phyloP scores from a whole-genome alignment of 768 basidiomycete genomes.

The Suillus weaverae region DNA sequence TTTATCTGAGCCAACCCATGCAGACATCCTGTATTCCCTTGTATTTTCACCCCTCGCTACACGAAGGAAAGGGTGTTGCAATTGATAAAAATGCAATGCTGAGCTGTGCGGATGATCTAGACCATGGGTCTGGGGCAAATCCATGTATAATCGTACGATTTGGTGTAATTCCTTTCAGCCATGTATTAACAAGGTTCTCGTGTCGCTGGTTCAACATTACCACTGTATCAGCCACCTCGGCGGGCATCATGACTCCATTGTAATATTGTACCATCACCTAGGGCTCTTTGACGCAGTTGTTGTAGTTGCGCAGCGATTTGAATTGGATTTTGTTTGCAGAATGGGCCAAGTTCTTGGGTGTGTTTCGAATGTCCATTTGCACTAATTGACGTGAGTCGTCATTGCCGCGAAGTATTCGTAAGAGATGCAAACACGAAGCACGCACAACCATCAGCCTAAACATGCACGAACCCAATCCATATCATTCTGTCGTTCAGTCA shows the following conservation, averaged over 20 bases:
- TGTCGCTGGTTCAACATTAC: background rate
- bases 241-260: background rate
- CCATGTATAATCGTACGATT: background rate
- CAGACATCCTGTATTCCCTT: slow-evolving; percentile 11
- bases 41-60: slow-evolving; percentile 7
- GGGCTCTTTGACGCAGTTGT: background rate
- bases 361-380: background rate
- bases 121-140: background rate
- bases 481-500: background rate
- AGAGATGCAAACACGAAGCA: background rate
- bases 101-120: background rate
- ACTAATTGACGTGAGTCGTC: background rate
- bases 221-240: background rate
- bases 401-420: background rate
- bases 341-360: background rate
- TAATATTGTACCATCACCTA: background rate
- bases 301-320: background rate
- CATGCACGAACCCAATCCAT: background rate
- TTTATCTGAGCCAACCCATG: background rate
- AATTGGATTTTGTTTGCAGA: background rate
- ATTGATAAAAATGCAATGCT: background rate
- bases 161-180: background rate
- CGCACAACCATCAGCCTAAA: background rate
- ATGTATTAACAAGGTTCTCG: background rate
- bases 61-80: background rate